Evolutionary conservation across 1,284 basidiomycete species (phyloP).

Genomic region (Sporisorium scitamineum): DNA sequence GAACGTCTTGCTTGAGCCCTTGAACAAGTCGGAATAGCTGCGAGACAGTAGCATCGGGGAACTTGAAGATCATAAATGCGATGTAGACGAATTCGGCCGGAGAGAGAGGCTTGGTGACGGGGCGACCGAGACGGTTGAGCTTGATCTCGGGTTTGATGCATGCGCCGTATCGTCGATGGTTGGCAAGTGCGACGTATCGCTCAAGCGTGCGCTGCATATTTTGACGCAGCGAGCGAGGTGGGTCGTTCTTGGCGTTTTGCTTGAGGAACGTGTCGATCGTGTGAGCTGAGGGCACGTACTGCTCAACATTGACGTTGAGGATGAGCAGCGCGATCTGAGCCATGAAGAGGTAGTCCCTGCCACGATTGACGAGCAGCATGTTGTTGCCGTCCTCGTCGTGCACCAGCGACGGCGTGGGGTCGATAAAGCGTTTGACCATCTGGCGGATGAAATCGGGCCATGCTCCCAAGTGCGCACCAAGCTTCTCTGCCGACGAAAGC

Average conservation of each 20-base stretch:
- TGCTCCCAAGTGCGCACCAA: constrained; percentile 42
- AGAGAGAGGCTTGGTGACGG: constrained; percentile 35
- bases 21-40: constrained; percentile 43
- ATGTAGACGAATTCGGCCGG: constrained; percentile 54
- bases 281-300: constrained; percentile 31
- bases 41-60: constrained; percentile 22
- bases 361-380: constrained; percentile 35
- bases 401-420: constrained; percentile 34
- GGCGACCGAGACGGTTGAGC: constrained; percentile 16
- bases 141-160: constrained; percentile 43
- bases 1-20: constrained; percentile 39
- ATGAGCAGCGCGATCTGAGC: constrained; percentile 53
- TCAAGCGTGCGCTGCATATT: constrained; percentile 34
- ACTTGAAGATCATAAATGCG: constrained; percentile 43
- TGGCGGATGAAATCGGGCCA: constrained; percentile 54
- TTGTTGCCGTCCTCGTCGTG: constrained; percentile 35
- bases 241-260: constrained; percentile 15
- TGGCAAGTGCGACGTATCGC: constrained; percentile 44
- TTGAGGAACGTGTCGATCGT: constrained; percentile 41
- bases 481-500: constrained; percentile 57
- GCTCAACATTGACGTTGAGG: not conserved
- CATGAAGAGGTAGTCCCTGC: constrained; percentile 49
- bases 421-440: constrained; percentile 52
- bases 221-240: constrained; percentile 7
- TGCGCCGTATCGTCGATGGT: constrained; percentile 32